phyloP scores from a whole-genome alignment of 2,329 filamentous ascomycete genomes.

The Penicillium sp. region DNA sequence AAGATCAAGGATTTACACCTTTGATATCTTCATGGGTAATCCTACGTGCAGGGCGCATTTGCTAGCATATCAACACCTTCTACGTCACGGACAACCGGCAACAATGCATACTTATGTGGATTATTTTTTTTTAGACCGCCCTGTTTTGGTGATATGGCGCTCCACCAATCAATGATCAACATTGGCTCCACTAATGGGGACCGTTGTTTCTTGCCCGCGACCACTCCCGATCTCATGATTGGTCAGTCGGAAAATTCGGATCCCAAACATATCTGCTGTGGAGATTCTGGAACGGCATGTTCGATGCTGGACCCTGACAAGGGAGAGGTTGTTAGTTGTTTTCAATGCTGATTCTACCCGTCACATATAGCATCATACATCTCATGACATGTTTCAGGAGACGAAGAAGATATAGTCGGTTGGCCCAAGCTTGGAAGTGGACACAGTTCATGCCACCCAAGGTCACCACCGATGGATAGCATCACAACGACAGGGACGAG shows the following conservation, averaged over 20 bases:
- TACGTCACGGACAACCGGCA: constrained; percentile 21
- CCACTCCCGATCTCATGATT: neutral
- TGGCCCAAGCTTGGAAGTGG: too few species aligned
- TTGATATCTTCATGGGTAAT: neutral
- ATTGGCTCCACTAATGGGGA: neutral
- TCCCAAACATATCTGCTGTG: too few species aligned
- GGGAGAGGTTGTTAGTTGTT: too few species aligned
- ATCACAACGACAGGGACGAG: too few species aligned
- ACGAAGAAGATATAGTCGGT: too few species aligned
- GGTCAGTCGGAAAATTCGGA: neutral
- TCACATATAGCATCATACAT: too few species aligned
- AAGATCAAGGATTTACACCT: neutral
- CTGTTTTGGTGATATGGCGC: neutral
- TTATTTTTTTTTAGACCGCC: constrained; percentile 1
- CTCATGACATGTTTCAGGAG: too few species aligned
- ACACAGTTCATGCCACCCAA: too few species aligned
- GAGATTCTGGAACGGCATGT: too few species aligned
- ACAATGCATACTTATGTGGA: constrained; percentile 1
- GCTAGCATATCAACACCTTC: neutral
- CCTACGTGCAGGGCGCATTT: neutral
- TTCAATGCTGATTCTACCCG: too few species aligned
- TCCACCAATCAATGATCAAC: neutral
- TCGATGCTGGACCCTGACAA: too few species aligned
- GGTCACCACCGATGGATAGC: too few species aligned
- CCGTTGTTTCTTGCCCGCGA: neutral